Evolutionary conservation across 2,329 filamentous ascomycete genomes (phyloP).

Genomic region (Phaeosphaeriaceae sp.): DNA sequence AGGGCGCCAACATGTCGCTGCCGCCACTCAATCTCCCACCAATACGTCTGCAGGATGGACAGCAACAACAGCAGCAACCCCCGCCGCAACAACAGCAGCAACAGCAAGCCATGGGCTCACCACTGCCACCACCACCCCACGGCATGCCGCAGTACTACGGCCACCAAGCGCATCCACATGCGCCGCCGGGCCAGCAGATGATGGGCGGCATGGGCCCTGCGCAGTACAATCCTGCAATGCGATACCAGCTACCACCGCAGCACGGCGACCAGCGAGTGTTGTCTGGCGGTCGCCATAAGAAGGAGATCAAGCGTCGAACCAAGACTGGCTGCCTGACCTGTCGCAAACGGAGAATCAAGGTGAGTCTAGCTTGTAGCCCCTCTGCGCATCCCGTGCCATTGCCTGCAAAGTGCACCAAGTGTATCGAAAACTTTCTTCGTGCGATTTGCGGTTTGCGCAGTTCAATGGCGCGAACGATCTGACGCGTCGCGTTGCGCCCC

Average conservation of each 20-base stretch:
- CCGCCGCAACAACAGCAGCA: constrained; percentile 37
- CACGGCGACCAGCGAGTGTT: constrained; percentile 59
- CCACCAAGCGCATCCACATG: constrained; percentile 36
- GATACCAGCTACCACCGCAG: constrained; percentile 63
- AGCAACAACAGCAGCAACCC: constrained; percentile 48
- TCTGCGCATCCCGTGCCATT: not conserved
- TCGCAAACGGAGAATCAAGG: constrained; percentile 73
- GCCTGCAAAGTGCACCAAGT: not conserved
- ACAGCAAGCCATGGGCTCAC: constrained; percentile 58
- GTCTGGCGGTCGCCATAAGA: constrained; percentile 69
- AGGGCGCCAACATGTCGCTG: constrained; percentile 52
- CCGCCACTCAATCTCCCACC: constrained; percentile 58
- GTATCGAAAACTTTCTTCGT: not conserved
- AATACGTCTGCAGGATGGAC: constrained; percentile 58
- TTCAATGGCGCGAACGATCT: constrained; percentile 31
- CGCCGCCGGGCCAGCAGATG: constrained; percentile 57
- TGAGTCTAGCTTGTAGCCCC: constrained; percentile 41
- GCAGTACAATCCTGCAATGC: constrained; percentile 54
- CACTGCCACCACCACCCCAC: constrained; percentile 61
- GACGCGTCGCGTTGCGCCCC: constrained; percentile 36
- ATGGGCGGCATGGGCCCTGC: constrained; percentile 57
- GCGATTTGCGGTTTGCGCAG: constrained; percentile 11
- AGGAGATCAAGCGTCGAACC: constrained; percentile 78
- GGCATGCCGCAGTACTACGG: constrained; percentile 62
- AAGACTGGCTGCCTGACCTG: constrained; percentile 72